phyloP scores from a whole-genome alignment of 495 filamentous ascomycete species.

The Hypoxylon intermedium region DNA sequence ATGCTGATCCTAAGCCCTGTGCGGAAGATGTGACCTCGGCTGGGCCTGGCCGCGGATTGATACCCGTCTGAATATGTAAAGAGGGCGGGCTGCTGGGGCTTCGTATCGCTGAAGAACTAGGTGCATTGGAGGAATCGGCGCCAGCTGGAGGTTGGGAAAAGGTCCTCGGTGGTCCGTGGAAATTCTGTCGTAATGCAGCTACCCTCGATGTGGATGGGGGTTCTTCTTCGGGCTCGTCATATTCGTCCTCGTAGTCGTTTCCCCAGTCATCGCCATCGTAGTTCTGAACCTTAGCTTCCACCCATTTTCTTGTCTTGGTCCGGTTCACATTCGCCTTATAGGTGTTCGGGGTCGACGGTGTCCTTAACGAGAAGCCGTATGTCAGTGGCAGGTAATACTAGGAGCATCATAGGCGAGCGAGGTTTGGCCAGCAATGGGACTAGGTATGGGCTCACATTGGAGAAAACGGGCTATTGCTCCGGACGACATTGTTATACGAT shows the following conservation, averaged over 20 bases:
- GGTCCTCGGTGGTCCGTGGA: conserved; percentile 25
- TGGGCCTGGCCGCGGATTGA: conserved; percentile 1
- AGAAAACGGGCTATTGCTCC: conserved; percentile 36
- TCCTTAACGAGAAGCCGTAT: conserved; percentile 36
- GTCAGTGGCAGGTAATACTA: conserved; percentile 23
- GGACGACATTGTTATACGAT: conserved; percentile 40
- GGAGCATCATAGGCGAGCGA: background rate
- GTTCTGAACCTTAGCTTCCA: conserved; percentile 82
- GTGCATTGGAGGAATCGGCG: conserved; percentile 8
- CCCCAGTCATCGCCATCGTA: conserved; percentile 98
- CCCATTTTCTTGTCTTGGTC: conserved; percentile 92
- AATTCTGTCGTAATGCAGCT: conserved; percentile 30
- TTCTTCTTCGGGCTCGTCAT: conserved; percentile 64
- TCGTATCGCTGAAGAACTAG: conserved; percentile 16
- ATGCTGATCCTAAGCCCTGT: conserved; percentile 34
- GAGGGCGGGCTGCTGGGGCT: conserved; percentile 23
- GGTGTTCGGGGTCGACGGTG: conserved; percentile 38
- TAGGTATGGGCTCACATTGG: conserved; percentile 32
- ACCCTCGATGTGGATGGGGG: conserved; percentile 42
- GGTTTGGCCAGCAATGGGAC: background rate
- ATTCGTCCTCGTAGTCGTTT: conserved; percentile 79
- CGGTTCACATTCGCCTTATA: conserved; percentile 83
- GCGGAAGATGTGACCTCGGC: conserved; percentile 10
- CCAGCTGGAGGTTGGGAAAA: conserved; percentile 31
- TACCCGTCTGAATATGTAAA: conserved; percentile 33